phyloP scores from a whole-genome alignment of 2,329 filamentous ascomycete genomes.

The Ceratocystis destructans region DNA sequence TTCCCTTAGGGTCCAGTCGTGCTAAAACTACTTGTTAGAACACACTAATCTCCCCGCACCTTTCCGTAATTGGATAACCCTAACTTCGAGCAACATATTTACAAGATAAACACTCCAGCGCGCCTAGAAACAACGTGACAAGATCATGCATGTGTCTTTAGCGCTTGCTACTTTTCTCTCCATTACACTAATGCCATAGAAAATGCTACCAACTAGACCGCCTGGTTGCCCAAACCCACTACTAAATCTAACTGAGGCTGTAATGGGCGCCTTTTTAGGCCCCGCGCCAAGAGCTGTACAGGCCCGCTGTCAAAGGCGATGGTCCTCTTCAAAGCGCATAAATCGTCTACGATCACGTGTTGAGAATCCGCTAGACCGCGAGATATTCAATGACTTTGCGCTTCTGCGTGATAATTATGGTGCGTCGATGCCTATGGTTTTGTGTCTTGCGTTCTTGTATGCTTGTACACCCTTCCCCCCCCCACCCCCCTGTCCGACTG shows the following conservation, averaged over 20 bases:
- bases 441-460: too few relatives aligned
- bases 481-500: too few relatives aligned
- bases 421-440: background rate
- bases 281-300: background rate
- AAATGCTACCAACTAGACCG: background rate
- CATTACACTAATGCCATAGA: background rate
- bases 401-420: constrained; percentile 16
- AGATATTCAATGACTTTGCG: constrained; percentile 19
- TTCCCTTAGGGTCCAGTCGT: too few relatives aligned
- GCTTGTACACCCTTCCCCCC: too few relatives aligned
- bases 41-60: too few relatives aligned
- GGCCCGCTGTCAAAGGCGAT: background rate
- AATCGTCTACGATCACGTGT: background rate
- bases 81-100: too few relatives aligned
- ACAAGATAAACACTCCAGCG: too few relatives aligned
- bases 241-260: too few relatives aligned
- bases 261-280: background rate
- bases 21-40: too few relatives aligned
- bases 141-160: background rate
- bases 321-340: background rate
- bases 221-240: background rate
- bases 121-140: background rate
- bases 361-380: constrained; percentile 15
- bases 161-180: background rate
- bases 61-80: too few relatives aligned